phyloP scores from a whole-genome alignment of 805 yeast species.

The Zygosaccharomyces bailii region DNA sequence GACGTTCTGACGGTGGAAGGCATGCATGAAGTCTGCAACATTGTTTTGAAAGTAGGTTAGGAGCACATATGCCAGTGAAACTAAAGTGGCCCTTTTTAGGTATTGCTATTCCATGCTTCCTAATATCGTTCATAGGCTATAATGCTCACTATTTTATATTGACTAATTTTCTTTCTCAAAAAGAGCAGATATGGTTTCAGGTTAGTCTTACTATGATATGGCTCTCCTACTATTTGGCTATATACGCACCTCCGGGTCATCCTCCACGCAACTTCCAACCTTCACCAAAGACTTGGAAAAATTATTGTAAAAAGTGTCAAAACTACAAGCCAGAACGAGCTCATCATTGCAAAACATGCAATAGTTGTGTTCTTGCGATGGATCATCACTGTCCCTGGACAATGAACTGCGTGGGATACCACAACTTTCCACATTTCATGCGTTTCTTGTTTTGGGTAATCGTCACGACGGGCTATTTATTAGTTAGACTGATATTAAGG shows the following conservation, averaged over 20 bases:
- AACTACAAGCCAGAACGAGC: conserved; percentile 74
- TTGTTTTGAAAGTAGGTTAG: not conserved
- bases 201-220: conserved; percentile 54
- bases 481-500: conserved; percentile 42
- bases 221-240: conserved; percentile 72
- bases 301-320: conserved; percentile 69
- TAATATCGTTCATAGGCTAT: conserved; percentile 60
- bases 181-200: conserved; percentile 47
- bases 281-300: conserved; percentile 48
- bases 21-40: not conserved
- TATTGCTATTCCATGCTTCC: conserved; percentile 54
- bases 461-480: conserved; percentile 46
- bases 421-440: conserved; percentile 73
- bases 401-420: conserved; percentile 79
- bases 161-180: conserved; percentile 38
- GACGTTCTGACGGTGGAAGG: too few relatives aligned
- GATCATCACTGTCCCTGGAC: conserved; percentile 97
- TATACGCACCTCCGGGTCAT: conserved; percentile 61
- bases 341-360: conserved; percentile 81
- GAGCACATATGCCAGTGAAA: conserved; percentile 35
- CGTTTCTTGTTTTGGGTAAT: conserved; percentile 71
- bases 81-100: conserved; percentile 52
- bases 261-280: conserved; percentile 53
- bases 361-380: conserved; percentile 76
- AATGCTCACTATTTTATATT: conserved; percentile 59